phyloP scores from a whole-genome alignment of 768 basidiomycete species.

The Lactarius indigo region DNA sequence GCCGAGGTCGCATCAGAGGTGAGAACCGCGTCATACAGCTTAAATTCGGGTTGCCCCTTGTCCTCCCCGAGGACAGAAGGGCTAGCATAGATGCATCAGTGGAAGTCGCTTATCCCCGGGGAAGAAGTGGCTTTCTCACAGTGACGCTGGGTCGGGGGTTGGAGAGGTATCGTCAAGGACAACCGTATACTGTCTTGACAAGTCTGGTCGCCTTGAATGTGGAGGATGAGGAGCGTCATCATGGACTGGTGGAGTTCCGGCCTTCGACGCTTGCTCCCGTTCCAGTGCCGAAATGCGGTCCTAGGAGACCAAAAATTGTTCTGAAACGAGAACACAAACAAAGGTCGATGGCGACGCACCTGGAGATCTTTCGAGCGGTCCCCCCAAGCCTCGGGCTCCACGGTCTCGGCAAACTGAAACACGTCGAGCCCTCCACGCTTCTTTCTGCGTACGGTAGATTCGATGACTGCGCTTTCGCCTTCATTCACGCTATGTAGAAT shows the following conservation, averaged over 20 bases:
- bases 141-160: slow-evolving; percentile 21
- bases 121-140: slow-evolving; percentile 26
- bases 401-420: slow-evolving; percentile 79
- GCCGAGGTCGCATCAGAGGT: slow-evolving; percentile 16
- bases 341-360: slow-evolving; percentile 39
- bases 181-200: slow-evolving; percentile 22
- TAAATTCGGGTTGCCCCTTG: slow-evolving; percentile 42
- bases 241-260: neutral
- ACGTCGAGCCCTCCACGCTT: slow-evolving; percentile 52
- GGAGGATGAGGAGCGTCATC: neutral
- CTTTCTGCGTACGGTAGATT: slow-evolving; percentile 55
- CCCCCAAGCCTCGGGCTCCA: slow-evolving; percentile 67
- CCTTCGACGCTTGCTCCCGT: slow-evolving; percentile 22
- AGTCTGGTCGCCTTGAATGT: slow-evolving; percentile 16
- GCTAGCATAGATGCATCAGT: slow-evolving; percentile 33
- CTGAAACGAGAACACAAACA: neutral
- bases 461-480: slow-evolving; percentile 47
- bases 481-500: slow-evolving; percentile 12
- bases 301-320: slow-evolving; percentile 10
- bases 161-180: slow-evolving; percentile 11
- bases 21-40: slow-evolving; percentile 67
- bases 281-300: slow-evolving; percentile 30
- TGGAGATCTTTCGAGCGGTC: slow-evolving; percentile 60
- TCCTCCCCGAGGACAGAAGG: slow-evolving; percentile 46
- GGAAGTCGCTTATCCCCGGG: neutral